phyloP scores from a whole-genome alignment of 257 asterid species.

The Capsicum chinense region DNA sequence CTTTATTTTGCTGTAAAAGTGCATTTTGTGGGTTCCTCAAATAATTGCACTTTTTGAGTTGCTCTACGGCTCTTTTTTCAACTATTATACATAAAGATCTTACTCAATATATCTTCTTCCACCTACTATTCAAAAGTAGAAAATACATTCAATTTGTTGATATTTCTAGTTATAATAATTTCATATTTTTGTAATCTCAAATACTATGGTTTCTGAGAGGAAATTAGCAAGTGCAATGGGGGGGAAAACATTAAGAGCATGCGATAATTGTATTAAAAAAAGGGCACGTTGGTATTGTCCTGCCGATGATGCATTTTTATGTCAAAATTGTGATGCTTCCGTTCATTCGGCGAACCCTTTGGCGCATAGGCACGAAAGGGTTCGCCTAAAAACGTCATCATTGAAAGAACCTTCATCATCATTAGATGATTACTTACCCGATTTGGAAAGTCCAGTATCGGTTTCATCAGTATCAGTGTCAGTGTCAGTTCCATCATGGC shows the following conservation, averaged over 20 bases:
- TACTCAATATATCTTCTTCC: constrained; percentile 17
- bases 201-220: constrained; percentile 49
- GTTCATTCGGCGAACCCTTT: constrained; percentile 85
- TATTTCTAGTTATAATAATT: not conserved
- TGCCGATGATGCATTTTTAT: constrained; percentile 84
- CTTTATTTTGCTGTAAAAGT: constrained; percentile 52
- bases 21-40: constrained; percentile 57
- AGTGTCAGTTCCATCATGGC: constrained; percentile 55
- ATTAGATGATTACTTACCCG: not conserved
- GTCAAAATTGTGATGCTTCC: constrained; percentile 70
- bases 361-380: constrained; percentile 75
- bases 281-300: constrained; percentile 82
- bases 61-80: not conserved
- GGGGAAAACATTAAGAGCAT: constrained; percentile 71
- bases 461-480: constrained; percentile 16
- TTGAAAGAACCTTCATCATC: constrained; percentile 27
- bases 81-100: constrained; percentile 36
- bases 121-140: not conserved
- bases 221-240: constrained; percentile 61
- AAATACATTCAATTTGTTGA: not conserved
- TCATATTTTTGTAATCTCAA: not conserved
- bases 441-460: constrained; percentile 24
- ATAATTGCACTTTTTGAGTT: constrained; percentile 46
- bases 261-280: constrained; percentile 66
- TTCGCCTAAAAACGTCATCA: constrained; percentile 62